Base-by-base conservation (phyloP, 2,329 filamentous ascomycete species). In the Cercospora sp. region DNA sequence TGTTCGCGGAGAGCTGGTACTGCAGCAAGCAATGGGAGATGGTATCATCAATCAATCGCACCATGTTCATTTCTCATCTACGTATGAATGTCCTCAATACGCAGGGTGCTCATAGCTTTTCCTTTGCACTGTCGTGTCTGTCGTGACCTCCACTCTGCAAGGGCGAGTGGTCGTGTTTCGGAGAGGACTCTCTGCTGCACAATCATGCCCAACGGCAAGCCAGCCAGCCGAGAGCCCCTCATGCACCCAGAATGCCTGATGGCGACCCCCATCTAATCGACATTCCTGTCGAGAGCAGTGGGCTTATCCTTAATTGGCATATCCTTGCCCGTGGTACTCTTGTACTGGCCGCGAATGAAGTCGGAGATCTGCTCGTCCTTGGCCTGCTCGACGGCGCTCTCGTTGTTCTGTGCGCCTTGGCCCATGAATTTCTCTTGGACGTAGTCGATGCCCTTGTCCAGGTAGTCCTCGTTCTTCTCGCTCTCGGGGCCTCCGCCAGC, bases 381-480 rank as follows among this genome's bases (percentile, higher is more conserved):
- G 74, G 90, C 90, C 81, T 96, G 92, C 81, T 96, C 92, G 20
- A 88, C 77, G 5, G 92, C 92, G 61, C 78, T 81, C 78, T 83
- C 90, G 77, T 92, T 91, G 81, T 86, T 83, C 82, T 95, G 92
- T 58, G 86, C 76, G 18, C 92, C 92, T 72, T 88, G 82, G 42
- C 88, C 88, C 16, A 95, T 77, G 77, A 93, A 81, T 71, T 91
- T 87, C 80, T 95, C 87, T 80, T 96, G 92, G 26, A 93, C 86
- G 71, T 86, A 87, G 79, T 95, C 92, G 83, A 94, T 83, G 63
- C 91, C 89, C 83, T 95, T 95, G 82, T 95, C 92, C 63, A 95
- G 86, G n/a, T 79, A 81, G 76, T 94, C 73, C 80, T 95, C 91
- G 74, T 93, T 91, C 86, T 92, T 89, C 86, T 94, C 72, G 60